Percentiles rank a stretch among this genome's conserved stretches.
Evolutionary conservation across 495 filamentous ascomycete genomes (phyloP).

Genomic region (Tirmania nivea): DNA sequence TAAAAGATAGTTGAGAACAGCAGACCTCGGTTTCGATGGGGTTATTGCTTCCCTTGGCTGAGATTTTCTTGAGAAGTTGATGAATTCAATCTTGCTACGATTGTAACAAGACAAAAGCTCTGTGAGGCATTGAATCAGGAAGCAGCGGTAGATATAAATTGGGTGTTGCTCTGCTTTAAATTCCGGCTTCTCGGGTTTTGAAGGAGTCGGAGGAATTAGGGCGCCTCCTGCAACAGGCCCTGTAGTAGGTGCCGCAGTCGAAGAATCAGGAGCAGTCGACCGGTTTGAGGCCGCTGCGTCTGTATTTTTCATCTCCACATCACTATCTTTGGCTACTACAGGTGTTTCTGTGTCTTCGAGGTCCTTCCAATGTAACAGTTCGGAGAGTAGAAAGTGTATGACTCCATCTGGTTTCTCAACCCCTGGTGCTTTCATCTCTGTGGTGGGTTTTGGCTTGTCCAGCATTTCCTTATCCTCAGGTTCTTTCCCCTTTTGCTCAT

Average conservation of each 20-base stretch:
- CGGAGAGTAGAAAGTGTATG: slow-evolving; percentile 84
- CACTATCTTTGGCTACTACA: background rate
- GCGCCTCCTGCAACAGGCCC: slow-evolving; percentile 10
- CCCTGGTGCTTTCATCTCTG: slow-evolving; percentile 59
- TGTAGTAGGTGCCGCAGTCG: slow-evolving; percentile 6
- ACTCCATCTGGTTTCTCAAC: slow-evolving; percentile 91
- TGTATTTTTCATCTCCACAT: slow-evolving; percentile 2
- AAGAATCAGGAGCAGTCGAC: slow-evolving; percentile 22
- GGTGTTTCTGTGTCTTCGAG: slow-evolving; percentile 15
- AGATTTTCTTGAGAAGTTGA: slow-evolving; percentile 86
- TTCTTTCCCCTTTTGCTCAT: slow-evolving; percentile 16
- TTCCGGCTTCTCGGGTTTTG: slow-evolving; percentile 45
- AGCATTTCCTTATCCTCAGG: slow-evolving; percentile 30
- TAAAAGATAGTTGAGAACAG: slow-evolving; percentile 80
- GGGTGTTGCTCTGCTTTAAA: slow-evolving; percentile 90
- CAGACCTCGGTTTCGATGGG: slow-evolving; percentile 82
- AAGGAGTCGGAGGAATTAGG: slow-evolving; percentile 7
- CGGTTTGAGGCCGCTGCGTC: background rate
- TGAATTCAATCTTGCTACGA: slow-evolving; percentile 89
- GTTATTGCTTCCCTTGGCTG: slow-evolving; percentile 58
- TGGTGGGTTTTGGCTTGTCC: slow-evolving; percentile 36
- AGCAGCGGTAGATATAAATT: slow-evolving; percentile 90
- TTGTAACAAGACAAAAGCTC: slow-evolving; percentile 89
- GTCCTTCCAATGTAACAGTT: slow-evolving; percentile 71
- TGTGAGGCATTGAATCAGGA: slow-evolving; percentile 77